These are phyloP conservation scores for Colletotrichum trifolii DNA, from an alignment of 2,329 filamentous ascomycete genomes.

Conservation along the genomic window DNA sequence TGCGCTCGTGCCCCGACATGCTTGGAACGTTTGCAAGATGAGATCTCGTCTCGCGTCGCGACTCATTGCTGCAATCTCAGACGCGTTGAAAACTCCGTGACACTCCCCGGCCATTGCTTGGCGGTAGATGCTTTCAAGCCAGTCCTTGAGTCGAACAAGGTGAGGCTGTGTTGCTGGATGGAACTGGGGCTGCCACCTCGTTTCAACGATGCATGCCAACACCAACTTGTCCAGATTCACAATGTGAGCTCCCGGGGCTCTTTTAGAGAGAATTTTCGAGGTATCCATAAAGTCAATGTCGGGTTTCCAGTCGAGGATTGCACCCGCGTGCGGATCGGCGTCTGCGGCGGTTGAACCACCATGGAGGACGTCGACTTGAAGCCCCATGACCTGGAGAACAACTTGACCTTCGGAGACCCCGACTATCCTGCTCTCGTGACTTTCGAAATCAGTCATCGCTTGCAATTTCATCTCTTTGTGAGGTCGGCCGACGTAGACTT, in stretches of 20 bases:
- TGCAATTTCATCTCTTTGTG: background rate
- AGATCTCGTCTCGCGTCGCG: background rate
- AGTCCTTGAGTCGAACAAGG: conserved; percentile 18
- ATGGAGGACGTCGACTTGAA: conserved; percentile 4
- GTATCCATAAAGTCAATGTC: conserved; percentile 18
- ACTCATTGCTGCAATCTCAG: conserved; percentile 9
- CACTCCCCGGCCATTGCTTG: conserved; percentile 14
- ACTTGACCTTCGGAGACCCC: conserved; percentile 11
- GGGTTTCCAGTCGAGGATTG: conserved; percentile 25
- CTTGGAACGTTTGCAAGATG: background rate
- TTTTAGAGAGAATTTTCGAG: background rate
- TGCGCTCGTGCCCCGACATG: conserved; percentile 5
- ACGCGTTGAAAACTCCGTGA: background rate
- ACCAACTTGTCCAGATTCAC: conserved; percentile 4
- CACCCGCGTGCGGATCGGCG: conserved; percentile 21
- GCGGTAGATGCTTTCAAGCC: conserved; percentile 23
- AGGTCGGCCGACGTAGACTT: conserved; percentile 18
- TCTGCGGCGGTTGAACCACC: background rate
- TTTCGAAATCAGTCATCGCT: background rate
- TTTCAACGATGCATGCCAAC: conserved; percentile 26
- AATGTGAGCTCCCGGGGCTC: background rate
- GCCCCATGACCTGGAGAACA: conserved; percentile 22
- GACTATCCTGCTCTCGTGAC: background rate
- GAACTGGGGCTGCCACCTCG: conserved; percentile 21
- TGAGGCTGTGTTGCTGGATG: conserved; percentile 27